Conservation (phyloP, 1,284 basidiomycete genomes). For the Meripilus lineatus region DNA sequence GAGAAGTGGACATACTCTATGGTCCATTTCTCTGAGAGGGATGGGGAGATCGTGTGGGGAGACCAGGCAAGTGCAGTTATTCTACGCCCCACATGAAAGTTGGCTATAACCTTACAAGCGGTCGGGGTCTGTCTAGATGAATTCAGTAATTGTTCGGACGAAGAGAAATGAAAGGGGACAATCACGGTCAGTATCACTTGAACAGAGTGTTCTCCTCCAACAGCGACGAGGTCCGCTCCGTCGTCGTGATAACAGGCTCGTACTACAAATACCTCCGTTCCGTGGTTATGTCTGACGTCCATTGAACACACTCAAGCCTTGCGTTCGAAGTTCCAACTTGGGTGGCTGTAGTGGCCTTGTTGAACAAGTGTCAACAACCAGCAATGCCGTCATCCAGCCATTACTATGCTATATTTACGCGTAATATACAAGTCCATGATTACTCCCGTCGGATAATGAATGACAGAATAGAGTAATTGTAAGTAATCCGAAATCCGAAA, state of each 20-base stretch:
- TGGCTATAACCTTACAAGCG: constrained; percentile 48
- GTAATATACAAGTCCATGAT: no score
- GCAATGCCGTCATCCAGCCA: no score
- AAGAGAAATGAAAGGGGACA: constrained; percentile 15
- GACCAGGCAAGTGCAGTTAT: constrained; percentile 79
- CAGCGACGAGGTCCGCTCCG: constrained; percentile 60
- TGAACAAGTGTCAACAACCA: no score
- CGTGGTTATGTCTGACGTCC: constrained; percentile 56
- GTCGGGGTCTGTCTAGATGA: constrained; percentile 28
- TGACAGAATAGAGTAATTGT: no score
- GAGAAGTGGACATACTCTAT: constrained; percentile 50
- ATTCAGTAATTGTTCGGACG: constrained; percentile 13
- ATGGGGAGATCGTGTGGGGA: constrained; percentile 58
- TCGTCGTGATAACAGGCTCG: constrained; percentile 59
- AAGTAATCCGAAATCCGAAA: no score
- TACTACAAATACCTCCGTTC: constrained; percentile 53
- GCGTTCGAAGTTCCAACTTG: constrained; percentile 1
- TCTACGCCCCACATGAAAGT: constrained; percentile 67
- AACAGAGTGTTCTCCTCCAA: constrained; percentile 68
- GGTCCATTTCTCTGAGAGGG: constrained; percentile 57
- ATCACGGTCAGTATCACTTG: constrained; percentile 62
- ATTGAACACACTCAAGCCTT: constrained; percentile 26
- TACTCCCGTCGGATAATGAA: no score
- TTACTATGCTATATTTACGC: no score
- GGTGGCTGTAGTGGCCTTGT: not conserved